Conservation (phyloP, 129 eudicot species). For the Oenanthe sinensis region DNA sequence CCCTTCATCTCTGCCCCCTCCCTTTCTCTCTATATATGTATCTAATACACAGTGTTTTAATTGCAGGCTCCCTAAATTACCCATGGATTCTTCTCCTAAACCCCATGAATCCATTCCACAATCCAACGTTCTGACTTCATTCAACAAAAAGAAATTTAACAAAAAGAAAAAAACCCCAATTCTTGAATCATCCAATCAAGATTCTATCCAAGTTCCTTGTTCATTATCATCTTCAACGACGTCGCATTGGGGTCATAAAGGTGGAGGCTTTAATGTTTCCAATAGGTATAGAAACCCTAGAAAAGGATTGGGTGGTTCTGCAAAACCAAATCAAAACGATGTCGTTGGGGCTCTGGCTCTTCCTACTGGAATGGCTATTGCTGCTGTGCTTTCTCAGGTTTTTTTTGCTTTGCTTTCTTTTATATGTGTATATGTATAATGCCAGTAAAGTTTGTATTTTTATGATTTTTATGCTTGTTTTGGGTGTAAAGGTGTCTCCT, state of each 20-base stretch:
- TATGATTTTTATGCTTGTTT: background rate
- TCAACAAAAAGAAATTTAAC: background rate
- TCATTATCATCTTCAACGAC: background rate
- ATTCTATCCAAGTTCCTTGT: no score
- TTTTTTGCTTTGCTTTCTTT: background rate
- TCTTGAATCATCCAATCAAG: background rate
- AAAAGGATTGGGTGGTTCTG: constrained; percentile 12
- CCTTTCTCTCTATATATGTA: no score
- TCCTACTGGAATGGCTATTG: constrained; percentile 84
- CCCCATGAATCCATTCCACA: background rate
- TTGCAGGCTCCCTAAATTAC: background rate
- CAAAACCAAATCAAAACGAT: constrained; percentile 9
- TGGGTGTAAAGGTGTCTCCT: background rate
- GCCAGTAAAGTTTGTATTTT: background rate
- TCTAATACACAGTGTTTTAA: background rate
- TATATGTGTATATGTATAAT: background rate
- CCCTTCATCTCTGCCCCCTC: background rate
- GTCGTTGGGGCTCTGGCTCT: constrained; percentile 65
- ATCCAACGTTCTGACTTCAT: background rate
- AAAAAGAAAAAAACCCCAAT: background rate
- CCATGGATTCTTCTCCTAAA: background rate
- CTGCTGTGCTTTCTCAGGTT: constrained; percentile 78
- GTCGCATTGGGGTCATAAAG: background rate
- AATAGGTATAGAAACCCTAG: background rate
- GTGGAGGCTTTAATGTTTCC: constrained; percentile 2